Evolutionary conservation across 2,329 filamentous ascomycete genomes (phyloP), one percentile per base, ranked within the genome.

Genomic region (Fusarium pininemorale): DNA sequence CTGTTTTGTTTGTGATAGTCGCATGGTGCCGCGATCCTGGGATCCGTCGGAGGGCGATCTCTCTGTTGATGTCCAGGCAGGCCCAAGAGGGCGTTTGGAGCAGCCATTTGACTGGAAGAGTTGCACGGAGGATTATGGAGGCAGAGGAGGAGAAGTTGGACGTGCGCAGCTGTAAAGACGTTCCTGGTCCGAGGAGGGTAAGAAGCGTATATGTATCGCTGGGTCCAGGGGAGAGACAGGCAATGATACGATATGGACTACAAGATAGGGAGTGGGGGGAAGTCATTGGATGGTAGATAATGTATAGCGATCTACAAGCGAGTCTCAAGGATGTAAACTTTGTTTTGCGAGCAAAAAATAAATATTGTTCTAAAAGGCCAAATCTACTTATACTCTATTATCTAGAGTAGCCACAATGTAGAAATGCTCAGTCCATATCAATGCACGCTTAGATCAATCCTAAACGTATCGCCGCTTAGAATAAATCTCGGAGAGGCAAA

Each of bases 291-390:
- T 48, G 45, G 45, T 48, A 48, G 6, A 48, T 15, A 11, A 28
- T 0, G 5, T 3, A 3, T 0, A 0, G 26, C 13, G 9, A 47
- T 28, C 3, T 15, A 1, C 11, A 3, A 26, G 0, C 3, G 24
- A 14, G 3, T 14, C 0, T 24, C 2, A 18, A 16, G 12, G 10
- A 44, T 5, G 7, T 18, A 8, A 16, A 30, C 28, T 30, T 30
- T 30, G 28, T 30, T 30, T 30, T 30, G 28, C 11, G 28, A 30
- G 28, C 28, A 30, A 30, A 30, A 30, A 18, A 38, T 5, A 20
- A 38, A 38, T 12, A 0, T 38, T 38, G 37, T 20, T 38, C 12
- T 20, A 20, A 20, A 38, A 38, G 16, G 10, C 11, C 18, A 4
- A 20, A 7, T 20, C 18, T 39, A 39, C 18, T 20, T 38, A 20